Conservation (phyloP, 345 rosid genomes). For the Ricinus communis region DNA sequence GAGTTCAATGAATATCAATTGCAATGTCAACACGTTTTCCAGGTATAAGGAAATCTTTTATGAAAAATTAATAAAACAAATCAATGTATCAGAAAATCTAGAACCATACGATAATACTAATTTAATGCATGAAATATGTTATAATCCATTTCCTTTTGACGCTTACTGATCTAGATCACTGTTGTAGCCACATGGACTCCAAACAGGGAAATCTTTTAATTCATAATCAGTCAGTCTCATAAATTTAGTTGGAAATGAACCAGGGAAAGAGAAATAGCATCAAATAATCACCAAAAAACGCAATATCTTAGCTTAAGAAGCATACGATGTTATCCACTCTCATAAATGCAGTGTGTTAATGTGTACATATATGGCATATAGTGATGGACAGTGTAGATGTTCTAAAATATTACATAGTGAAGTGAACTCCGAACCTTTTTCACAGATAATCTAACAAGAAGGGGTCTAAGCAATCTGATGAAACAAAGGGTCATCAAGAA, state of each 20-base stretch:
- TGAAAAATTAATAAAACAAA: not conserved
- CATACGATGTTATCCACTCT: constrained; percentile 11
- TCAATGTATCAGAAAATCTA: too few relatives aligned
- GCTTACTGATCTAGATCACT: too few relatives aligned
- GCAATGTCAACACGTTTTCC: constrained; percentile 27
- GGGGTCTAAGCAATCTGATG: constrained; percentile 37
- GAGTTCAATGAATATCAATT: constrained; percentile 11
- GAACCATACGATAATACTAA: too few relatives aligned
- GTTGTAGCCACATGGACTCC: too few relatives aligned
- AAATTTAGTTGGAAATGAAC: not conserved
- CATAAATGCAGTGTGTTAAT: not conserved
- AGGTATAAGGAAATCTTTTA: not conserved
- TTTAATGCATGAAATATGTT: too few relatives aligned
- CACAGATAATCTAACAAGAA: not conserved
- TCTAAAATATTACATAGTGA: constrained; percentile 17
- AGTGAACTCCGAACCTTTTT: constrained; percentile 20
- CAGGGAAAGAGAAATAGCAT: not conserved
- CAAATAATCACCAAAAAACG: not conserved
- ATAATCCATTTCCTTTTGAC: too few relatives aligned
- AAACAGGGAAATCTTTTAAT: too few relatives aligned
- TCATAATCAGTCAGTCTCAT: too few relatives aligned
- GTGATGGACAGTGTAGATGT: constrained; percentile 3
- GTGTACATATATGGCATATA: constrained; percentile 7
- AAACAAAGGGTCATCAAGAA: constrained; percentile 56
- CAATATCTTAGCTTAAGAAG: not conserved